Evolutionary conservation across 1,284 basidiomycete species (phyloP), one percentile per base, ranked within the genome.

Genomic region (Puccinia polysora): DNA sequence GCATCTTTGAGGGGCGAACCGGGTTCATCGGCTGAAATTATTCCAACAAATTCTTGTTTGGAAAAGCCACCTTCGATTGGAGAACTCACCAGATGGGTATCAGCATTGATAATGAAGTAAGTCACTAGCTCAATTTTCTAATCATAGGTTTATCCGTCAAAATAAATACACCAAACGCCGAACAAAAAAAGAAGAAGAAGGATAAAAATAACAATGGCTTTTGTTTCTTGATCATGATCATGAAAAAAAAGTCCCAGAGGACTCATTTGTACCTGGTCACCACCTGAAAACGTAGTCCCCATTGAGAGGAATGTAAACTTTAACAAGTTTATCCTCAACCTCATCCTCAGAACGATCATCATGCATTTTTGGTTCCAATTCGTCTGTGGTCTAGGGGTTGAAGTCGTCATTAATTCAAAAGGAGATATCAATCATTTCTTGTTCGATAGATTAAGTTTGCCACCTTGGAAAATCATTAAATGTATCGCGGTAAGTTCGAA

Each of bases 61-160:
- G 34, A 60, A 18, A 60, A 49, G 28, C 36, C 53, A 25, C 67
- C 67, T 30, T 70, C 67, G 18, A 38, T 70, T 32, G 67, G 67
- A 7, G 67, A 70, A 34, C 45, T 60, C 20, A 34, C 23, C 8
- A 60, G 56, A 60, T 70, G 55, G 55, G 45, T 70, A 56, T 28
- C 38, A 25, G 55, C 67, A 50, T 58, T 70, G 18, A 36, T 70
- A 15, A 59, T 70, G 56, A 70, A 58, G 67, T 70, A 10, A 56
- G 65, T 4, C n/a, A n/a, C 20, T n/a, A n/a, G 18, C 10, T 15
- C n/a, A 10, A 28, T 18, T 10, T 34, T 7, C 8, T 36, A 15
- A 7, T 12, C 32, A 4, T 38, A 25, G 20, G 15, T 49, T 65
- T 32, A 53, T 43, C 25, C 15, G 12, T 5, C 7, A 25, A 5